Conservation (phyloP, 768 basidiomycete species). For the Rubroboletus pulcherrimus region DNA sequence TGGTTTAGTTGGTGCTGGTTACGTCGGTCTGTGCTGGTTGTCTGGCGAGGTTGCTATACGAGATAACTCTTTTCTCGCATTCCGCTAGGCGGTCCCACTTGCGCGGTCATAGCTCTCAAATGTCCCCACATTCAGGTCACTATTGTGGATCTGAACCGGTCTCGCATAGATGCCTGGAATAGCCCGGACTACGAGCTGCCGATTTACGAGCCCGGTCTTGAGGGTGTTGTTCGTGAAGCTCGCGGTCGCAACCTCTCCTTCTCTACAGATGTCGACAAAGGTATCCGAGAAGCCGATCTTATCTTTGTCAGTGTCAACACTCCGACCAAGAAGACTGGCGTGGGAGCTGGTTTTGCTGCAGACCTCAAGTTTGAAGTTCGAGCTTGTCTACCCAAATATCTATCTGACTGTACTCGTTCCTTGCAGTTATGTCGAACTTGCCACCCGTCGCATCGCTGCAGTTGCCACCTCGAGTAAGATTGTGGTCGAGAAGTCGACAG, state of each 20-base stretch:
- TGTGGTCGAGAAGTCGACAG: slow-evolving; percentile 98
- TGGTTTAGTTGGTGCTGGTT: slow-evolving; percentile 76
- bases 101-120: slow-evolving; percentile 90
- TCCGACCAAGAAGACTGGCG: slow-evolving; percentile 96
- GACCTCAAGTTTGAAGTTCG: slow-evolving; percentile 82
- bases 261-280: slow-evolving; percentile 91
- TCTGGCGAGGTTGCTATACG: not conserved
- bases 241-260: slow-evolving; percentile 97
- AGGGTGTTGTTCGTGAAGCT: slow-evolving; percentile 80
- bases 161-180: slow-evolving; percentile 97
- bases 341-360: slow-evolving; percentile 96
- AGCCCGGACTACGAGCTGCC: slow-evolving; percentile 78
- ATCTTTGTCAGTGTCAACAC: slow-evolving; percentile 99
- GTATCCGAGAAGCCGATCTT: slow-evolving; percentile 90
- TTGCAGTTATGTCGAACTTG: slow-evolving; percentile 89
- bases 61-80: slow-evolving; percentile 15
- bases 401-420: slow-evolving; percentile 6
- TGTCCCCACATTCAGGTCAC: slow-evolving; percentile 93
- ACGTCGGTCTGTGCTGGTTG: slow-evolving; percentile 65
- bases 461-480: slow-evolving; percentile 92
- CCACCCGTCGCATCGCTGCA: slow-evolving; percentile 92
- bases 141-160: slow-evolving; percentile 95
- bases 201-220: slow-evolving; percentile 97
- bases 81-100: slow-evolving; percentile 82
- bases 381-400: slow-evolving; percentile 1